Evolutionary conservation across 176 grass and related monocot species (phyloP).

Genomic region (Carex pumila): DNA sequence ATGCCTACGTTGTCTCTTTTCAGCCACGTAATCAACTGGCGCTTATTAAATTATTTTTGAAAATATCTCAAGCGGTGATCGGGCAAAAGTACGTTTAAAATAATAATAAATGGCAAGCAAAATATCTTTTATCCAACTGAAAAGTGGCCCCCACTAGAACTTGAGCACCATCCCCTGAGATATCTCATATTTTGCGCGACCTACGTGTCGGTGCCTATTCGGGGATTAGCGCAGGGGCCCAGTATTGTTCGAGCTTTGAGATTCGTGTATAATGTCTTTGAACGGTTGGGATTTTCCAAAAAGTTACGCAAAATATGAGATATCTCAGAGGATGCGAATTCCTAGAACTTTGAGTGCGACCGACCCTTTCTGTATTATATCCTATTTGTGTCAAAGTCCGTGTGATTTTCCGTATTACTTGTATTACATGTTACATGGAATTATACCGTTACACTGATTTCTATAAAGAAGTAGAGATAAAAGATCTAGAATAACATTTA

Average conservation of each 20-base stretch:
- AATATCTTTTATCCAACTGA: neutral
- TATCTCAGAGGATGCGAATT: too few relatives aligned
- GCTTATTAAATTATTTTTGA: neutral
- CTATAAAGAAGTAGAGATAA: neutral
- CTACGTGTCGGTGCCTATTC: too few relatives aligned
- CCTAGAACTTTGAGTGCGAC: neutral
- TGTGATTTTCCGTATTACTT: neutral
- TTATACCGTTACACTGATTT: neutral
- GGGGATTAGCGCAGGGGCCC: too few relatives aligned
- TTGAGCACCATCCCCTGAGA: neutral
- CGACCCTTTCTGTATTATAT: neutral
- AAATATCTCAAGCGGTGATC: constrained; percentile 4
- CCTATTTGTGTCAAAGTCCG: neutral
- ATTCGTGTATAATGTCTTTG: too few relatives aligned
- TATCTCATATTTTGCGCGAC: too few relatives aligned
- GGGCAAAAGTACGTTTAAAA: neutral
- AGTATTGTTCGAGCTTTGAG: too few relatives aligned
- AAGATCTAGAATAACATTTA: neutral
- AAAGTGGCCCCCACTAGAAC: neutral
- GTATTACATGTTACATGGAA: neutral
- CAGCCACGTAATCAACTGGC: neutral
- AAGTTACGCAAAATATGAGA: too few relatives aligned
- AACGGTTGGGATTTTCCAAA: too few relatives aligned
- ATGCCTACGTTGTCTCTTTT: neutral
- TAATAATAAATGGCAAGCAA: neutral